phyloP scores from a whole-genome alignment of 805 yeast species.

The Yamadazyma takamatsuzukensis region DNA sequence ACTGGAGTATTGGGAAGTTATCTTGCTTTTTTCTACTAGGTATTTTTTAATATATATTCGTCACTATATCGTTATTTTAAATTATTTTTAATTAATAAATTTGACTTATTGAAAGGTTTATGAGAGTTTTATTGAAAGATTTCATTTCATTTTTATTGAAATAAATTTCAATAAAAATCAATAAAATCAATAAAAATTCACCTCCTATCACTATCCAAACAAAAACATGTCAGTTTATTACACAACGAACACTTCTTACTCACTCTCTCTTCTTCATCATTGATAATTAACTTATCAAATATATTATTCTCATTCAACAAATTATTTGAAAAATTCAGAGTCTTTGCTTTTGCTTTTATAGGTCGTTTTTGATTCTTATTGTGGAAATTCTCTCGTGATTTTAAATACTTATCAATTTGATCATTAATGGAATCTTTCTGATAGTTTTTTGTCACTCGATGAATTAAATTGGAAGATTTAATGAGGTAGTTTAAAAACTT shows the following conservation, averaged over 20 bases:
- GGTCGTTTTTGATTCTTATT: not conserved
- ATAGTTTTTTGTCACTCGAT: conserved; percentile 32
- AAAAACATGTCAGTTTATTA: conserved; percentile 33
- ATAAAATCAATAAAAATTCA: too few relatives aligned
- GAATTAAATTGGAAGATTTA: conserved; percentile 34
- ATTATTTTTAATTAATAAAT: too few relatives aligned
- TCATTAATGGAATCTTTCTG: conserved; percentile 16
- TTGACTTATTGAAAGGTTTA: too few relatives aligned
- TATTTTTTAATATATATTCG: too few relatives aligned
- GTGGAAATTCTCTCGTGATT: conserved; percentile 17
- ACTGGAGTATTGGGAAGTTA: conserved; percentile 57
- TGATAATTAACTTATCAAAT: conserved; percentile 14
- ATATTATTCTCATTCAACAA: conserved; percentile 13
- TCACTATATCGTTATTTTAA: too few relatives aligned
- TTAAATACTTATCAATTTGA: conserved; percentile 22
- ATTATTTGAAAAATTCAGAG: conserved; percentile 6
- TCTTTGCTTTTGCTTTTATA: not conserved
- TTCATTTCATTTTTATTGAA: too few relatives aligned
- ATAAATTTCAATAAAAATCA: too few relatives aligned
- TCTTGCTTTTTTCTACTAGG: conserved; percentile 40
- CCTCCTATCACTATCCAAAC: conserved; percentile 35
- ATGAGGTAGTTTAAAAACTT: conserved; percentile 35
- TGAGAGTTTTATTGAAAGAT: too few relatives aligned
- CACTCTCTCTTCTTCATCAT: conserved; percentile 5
- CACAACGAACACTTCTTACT: conserved; percentile 39